Conservation (phyloP, 768 basidiomycete species). For the Mycena filopes region DNA sequence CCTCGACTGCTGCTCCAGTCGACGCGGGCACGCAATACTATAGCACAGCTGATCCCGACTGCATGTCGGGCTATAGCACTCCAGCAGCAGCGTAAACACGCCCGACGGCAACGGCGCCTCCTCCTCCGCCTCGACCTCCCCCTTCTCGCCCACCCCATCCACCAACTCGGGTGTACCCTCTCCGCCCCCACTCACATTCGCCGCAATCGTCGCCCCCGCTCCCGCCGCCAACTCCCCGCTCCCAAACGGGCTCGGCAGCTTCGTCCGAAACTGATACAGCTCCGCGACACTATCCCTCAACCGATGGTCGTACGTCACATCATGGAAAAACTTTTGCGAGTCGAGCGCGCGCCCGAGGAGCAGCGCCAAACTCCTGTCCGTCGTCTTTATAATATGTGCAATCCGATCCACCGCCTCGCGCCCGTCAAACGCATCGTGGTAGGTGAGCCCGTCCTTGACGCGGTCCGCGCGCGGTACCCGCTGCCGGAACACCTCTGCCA, state of each 20-base stretch:
- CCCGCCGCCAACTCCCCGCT: conserved; percentile 70
- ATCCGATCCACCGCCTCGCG: conserved; percentile 98
- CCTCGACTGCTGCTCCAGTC: conserved; percentile 93
- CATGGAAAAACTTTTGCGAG: conserved; percentile 99
- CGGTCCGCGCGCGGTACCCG: conserved; percentile 82
- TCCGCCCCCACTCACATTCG: conserved; percentile 86
- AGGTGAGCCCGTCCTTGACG: conserved; percentile 94
- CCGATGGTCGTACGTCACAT: conserved; percentile 98
- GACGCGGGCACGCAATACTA: conserved; percentile 93
- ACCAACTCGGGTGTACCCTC: conserved; percentile 58
- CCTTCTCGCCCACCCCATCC: conserved; percentile 33
- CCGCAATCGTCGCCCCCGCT: conserved; percentile 63
- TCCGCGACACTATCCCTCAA: conserved; percentile 89
- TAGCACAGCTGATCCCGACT: conserved; percentile 95
- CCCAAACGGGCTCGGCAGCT: conserved; percentile 85
- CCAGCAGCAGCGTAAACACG: conserved; percentile 95
- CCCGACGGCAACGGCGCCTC: conserved; percentile 86
- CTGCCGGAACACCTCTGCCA: conserved; percentile 92
- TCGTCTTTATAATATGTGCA: conserved; percentile 97
- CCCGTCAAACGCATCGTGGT: conserved; percentile 96
- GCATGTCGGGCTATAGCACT: conserved; percentile 98
- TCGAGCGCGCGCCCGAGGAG: conserved; percentile 96
- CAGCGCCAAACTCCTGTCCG: conserved; percentile 94
- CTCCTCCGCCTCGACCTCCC: conserved; percentile 50
- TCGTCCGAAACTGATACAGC: conserved; percentile 92